A percentile compares a stretch with the other conserved stretches of the same genome.
These are phyloP conservation scores for Scedosporium minutisporum DNA, from an alignment of 2,329 filamentous ascomycete species.

Conservation along the genomic window DNA sequence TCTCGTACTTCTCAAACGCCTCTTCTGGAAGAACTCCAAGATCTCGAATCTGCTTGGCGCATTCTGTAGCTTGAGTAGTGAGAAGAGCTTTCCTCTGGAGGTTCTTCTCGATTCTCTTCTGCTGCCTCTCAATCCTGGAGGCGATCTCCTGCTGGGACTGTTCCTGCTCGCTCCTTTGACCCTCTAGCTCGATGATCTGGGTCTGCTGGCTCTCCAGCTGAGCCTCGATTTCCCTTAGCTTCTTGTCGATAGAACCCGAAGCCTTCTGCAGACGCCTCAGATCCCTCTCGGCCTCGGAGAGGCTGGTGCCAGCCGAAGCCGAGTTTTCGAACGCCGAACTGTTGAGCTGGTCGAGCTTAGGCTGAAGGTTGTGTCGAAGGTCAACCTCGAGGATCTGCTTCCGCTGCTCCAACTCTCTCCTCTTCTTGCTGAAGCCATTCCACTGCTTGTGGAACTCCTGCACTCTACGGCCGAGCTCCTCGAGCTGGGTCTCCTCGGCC, in stretches of 20 bases:
- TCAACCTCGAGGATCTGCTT: slow-evolving; percentile 82
- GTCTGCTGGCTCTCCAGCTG: slow-evolving; percentile 48
- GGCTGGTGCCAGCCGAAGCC: slow-evolving; percentile 48
- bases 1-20: slow-evolving; percentile 83
- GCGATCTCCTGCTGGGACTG: slow-evolving; percentile 67
- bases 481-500: slow-evolving; percentile 74
- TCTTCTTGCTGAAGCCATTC: slow-evolving; percentile 61
- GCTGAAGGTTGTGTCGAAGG: slow-evolving; percentile 77
- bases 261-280: slow-evolving; percentile 67
- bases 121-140: slow-evolving; percentile 69
- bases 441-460: slow-evolving; percentile 69
- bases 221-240: slow-evolving; percentile 64
- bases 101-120: slow-evolving; percentile 85
- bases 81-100: slow-evolving; percentile 79
- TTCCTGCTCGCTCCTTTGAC: slow-evolving; percentile 52
- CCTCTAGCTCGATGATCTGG: slow-evolving; percentile 46
- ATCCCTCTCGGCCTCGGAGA: slow-evolving; percentile 73
- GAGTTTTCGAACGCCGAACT: slow-evolving; percentile 61
- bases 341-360: slow-evolving; percentile 78
- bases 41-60: slow-evolving; percentile 81
- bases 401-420: slow-evolving; percentile 67
- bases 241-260: slow-evolving; percentile 56
- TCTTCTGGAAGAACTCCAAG: slow-evolving; percentile 89
- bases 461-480: slow-evolving; percentile 57
- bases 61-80: slow-evolving; percentile 67